phyloP scores from a whole-genome alignment of 306 rosid genomes.

The Cicer bijugum region DNA sequence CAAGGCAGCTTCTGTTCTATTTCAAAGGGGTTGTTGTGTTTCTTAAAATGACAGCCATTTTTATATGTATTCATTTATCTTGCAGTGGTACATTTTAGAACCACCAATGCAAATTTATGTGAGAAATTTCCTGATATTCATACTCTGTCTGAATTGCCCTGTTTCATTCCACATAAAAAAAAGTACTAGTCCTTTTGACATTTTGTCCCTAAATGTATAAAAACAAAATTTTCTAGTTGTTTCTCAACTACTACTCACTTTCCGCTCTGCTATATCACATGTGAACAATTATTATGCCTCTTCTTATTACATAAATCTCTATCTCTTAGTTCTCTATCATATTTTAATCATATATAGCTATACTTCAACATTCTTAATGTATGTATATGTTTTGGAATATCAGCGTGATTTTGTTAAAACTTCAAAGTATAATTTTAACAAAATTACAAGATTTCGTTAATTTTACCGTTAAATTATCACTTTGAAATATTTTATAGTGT shows the following conservation, averaged over 20 bases:
- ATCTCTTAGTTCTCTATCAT: slow-evolving; percentile 23
- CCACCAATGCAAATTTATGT: slow-evolving; percentile 31
- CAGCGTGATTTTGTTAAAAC: too few relatives aligned
- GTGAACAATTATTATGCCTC: slow-evolving; percentile 45
- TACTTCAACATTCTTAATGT: background rate
- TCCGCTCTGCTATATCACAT: slow-evolving; percentile 52
- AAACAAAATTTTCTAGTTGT: slow-evolving; percentile 47
- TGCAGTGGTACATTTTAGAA: slow-evolving; percentile 7
- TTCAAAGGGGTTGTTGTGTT: slow-evolving; percentile 43
- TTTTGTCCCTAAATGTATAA: slow-evolving; percentile 47
- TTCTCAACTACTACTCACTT: slow-evolving; percentile 61
- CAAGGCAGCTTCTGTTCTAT: slow-evolving; percentile 21
- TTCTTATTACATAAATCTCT: slow-evolving; percentile 35
- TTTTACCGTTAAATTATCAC: too few relatives aligned
- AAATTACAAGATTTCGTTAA: too few relatives aligned
- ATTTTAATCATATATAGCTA: background rate
- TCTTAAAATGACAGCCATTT: slow-evolving; percentile 34
- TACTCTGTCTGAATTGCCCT: slow-evolving; percentile 43
- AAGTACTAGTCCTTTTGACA: slow-evolving; percentile 47
- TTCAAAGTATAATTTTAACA: too few relatives aligned
- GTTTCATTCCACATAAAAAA: slow-evolving; percentile 42
- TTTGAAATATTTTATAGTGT: too few relatives aligned
- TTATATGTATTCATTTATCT: slow-evolving; percentile 11
- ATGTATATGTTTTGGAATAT: too few relatives aligned
- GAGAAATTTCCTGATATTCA: slow-evolving; percentile 50